A percentile compares a stretch with the other conserved stretches of the same genome.
These are phyloP conservation scores for Exutisphaerella laricina DNA, from an alignment of 2,329 filamentous ascomycete species.

Conservation along the genomic window DNA sequence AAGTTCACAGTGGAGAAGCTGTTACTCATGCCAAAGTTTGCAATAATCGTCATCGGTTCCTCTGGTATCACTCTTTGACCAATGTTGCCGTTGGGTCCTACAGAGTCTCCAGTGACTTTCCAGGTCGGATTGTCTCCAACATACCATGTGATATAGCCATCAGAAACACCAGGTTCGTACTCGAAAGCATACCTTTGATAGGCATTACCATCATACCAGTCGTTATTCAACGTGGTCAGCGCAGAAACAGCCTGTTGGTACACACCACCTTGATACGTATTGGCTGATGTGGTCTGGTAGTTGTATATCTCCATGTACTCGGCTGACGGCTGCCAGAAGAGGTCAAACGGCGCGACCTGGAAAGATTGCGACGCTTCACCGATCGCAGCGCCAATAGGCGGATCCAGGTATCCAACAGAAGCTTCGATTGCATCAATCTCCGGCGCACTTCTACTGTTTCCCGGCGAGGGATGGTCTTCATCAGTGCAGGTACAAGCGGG, in stretches of 20 bases:
- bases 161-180: slow-evolving; percentile 54
- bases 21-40: slow-evolving; percentile 66
- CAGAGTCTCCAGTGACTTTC: slow-evolving; percentile 54
- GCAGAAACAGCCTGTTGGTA: slow-evolving; percentile 61
- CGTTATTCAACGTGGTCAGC: slow-evolving; percentile 56
- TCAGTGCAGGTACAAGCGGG: slow-evolving; percentile 61
- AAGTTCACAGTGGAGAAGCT: slow-evolving; percentile 60
- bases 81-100: slow-evolving; percentile 65
- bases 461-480: slow-evolving; percentile 60
- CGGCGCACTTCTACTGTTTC: slow-evolving; percentile 60
- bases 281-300: slow-evolving; percentile 50
- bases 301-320: slow-evolving; percentile 64
- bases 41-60: slow-evolving; percentile 62
- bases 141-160: slow-evolving; percentile 62
- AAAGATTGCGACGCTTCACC: slow-evolving; percentile 59
- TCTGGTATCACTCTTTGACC: slow-evolving; percentile 59
- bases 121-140: slow-evolving; percentile 61
- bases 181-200: slow-evolving; percentile 62
- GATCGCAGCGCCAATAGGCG: slow-evolving; percentile 45
- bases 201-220: slow-evolving; percentile 60
- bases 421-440: slow-evolving; percentile 70
- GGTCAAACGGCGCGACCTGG: slow-evolving; percentile 64
- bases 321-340: slow-evolving; percentile 57
- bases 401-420: slow-evolving; percentile 51
- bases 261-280: slow-evolving; percentile 55